phyloP scores from a whole-genome alignment of 768 basidiomycete species.

The Scleroderma citrinum region DNA sequence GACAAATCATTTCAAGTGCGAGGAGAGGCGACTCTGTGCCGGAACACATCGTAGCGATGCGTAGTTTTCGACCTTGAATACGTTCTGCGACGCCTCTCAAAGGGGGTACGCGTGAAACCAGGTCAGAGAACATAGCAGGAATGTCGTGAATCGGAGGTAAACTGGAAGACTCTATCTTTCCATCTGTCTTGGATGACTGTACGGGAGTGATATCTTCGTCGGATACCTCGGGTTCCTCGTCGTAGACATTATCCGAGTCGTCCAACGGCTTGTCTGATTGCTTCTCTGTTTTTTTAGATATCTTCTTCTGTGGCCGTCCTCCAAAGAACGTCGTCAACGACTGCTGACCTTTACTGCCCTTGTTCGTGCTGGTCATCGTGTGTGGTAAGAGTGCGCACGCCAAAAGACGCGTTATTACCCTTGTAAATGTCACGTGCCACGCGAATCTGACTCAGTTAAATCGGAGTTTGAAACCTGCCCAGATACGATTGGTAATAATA shows the following conservation, averaged over 20 bases:
- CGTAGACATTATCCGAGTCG: constrained; percentile 28
- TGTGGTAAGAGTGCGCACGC: neutral
- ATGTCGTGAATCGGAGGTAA: constrained; percentile 74
- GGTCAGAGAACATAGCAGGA: constrained; percentile 69
- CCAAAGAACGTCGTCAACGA: constrained; percentile 54
- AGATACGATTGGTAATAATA: too few species aligned
- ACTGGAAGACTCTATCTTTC: constrained; percentile 47
- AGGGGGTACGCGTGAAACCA: constrained; percentile 58
- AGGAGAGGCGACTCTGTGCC: constrained; percentile 94
- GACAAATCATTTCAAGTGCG: constrained; percentile 79
- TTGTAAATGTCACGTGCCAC: constrained; percentile 1
- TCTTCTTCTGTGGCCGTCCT: constrained; percentile 16
- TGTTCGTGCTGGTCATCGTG: constrained; percentile 46
- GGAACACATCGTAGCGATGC: constrained; percentile 96
- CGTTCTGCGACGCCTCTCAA: constrained; percentile 62
- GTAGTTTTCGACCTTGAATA: constrained; percentile 73
- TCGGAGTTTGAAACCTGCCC: too few species aligned
- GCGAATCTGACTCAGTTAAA: neutral
- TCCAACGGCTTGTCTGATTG: constrained; percentile 27
- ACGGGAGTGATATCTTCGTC: constrained; percentile 27
- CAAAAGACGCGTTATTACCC: constrained; percentile 8
- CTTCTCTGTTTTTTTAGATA: constrained; percentile 18
- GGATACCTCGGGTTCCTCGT: constrained; percentile 28
- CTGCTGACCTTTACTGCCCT: constrained; percentile 42
- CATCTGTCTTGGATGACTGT: constrained; percentile 33